Evolutionary conservation across 73 alveolate species (phyloP).

Genomic region (Effrenium voratum): DNA sequence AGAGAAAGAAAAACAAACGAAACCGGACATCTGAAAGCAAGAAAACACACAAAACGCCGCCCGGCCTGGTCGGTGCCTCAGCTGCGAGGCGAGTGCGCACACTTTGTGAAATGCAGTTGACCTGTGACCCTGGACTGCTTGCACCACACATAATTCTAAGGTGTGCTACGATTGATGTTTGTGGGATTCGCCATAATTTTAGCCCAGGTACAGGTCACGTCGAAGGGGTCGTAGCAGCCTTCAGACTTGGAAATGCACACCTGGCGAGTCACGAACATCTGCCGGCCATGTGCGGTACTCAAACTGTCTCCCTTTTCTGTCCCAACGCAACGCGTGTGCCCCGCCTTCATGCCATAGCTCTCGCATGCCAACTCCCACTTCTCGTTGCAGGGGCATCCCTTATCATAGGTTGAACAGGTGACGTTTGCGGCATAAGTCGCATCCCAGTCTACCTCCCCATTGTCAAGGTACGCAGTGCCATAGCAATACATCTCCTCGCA

Average conservation of each 20-base stretch:
- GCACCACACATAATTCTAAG: too few relatives aligned
- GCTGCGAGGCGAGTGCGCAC: too few relatives aligned
- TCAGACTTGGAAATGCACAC: conserved; percentile 29
- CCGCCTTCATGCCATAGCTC: conserved; percentile 15
- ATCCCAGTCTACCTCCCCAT: conserved; percentile 22
- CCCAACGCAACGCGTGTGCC: neutral
- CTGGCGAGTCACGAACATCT: neutral
- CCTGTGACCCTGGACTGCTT: too few relatives aligned
- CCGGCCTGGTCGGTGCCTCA: too few relatives aligned
- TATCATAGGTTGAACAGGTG: conserved; percentile 32
- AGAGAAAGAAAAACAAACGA: too few relatives aligned
- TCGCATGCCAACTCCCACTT: conserved; percentile 53
- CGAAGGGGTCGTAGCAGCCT: conserved; percentile 72
- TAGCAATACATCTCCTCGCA: conserved; percentile 19
- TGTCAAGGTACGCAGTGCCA: neutral
- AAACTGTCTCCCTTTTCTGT: neutral
- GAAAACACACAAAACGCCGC: neutral
- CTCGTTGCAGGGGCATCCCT: conserved; percentile 61
- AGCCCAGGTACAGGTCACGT: neutral
- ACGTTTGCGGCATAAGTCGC: neutral
- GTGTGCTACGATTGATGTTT: too few relatives aligned
- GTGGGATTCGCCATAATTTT: neutral
- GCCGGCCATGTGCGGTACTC: neutral
- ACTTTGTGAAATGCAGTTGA: too few relatives aligned
- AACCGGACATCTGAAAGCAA: too few relatives aligned